These are phyloP conservation scores for Colletotrichum phormii DNA, from an alignment of 2,329 filamentous ascomycete genomes.

Conservation along the genomic window DNA sequence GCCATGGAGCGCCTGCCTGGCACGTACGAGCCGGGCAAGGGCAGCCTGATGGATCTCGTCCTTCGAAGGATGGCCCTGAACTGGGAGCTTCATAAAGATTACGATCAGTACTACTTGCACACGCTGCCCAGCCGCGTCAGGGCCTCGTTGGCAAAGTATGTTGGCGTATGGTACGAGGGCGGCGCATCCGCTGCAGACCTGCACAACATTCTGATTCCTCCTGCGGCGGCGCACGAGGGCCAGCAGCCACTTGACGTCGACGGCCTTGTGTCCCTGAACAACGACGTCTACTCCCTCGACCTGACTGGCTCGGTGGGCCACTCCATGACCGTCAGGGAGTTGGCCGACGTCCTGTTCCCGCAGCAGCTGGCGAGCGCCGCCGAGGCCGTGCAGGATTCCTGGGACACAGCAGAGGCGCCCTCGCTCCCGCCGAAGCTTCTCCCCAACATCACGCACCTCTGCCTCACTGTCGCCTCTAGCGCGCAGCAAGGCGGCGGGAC, in stretches of 20 bases:
- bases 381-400: constrained; percentile 60
- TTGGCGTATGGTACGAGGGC: constrained; percentile 56
- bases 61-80: constrained; percentile 63
- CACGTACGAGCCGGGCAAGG: constrained; percentile 53
- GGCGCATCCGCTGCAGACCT: constrained; percentile 65
- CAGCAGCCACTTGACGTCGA: constrained; percentile 40
- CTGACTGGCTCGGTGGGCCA: constrained; percentile 63
- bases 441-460: constrained; percentile 70
- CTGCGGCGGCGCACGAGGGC: constrained; percentile 45
- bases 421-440: constrained; percentile 52
- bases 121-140: constrained; percentile 66
- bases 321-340: constrained; percentile 63
- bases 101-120: constrained; percentile 68
- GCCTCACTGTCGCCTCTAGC: constrained; percentile 61
- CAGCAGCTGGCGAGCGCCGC: constrained; percentile 36
- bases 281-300: constrained; percentile 64
- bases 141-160: constrained; percentile 61
- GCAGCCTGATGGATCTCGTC: constrained; percentile 64
- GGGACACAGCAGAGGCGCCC: constrained; percentile 57
- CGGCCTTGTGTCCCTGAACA: constrained; percentile 49
- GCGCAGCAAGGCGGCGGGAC: constrained; percentile 38
- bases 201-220: constrained; percentile 55
- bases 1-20: constrained; percentile 54
- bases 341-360: constrained; percentile 64
- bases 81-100: constrained; percentile 67